Percentiles rank a stretch among this genome's conserved stretches.
These are phyloP conservation scores for Pseudotsuga menziesii DNA, from an alignment of 75 land plant genomes.

Conservation along the genomic window DNA sequence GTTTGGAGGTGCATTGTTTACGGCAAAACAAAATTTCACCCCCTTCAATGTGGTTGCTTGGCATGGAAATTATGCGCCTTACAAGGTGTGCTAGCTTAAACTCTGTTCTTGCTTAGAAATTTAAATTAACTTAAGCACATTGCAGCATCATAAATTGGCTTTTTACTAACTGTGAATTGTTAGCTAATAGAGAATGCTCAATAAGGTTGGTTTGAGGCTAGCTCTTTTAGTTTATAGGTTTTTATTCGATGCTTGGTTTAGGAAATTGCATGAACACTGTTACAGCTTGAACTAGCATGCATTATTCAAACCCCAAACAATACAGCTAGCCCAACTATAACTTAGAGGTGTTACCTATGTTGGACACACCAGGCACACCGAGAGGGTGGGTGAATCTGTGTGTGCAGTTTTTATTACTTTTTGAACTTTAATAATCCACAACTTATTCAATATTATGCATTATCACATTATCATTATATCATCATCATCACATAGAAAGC, in stretches of 20 bases:
- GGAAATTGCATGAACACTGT: not conserved
- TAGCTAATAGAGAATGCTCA: not conserved
- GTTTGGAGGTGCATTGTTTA: slow-evolving; percentile 87
- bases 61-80: slow-evolving; percentile 98
- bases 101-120: not conserved
- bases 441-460: too few relatives aligned
- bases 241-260: not conserved
- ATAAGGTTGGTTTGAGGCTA: not conserved
- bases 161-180: not conserved
- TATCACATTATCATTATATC: too few relatives aligned
- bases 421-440: too few relatives aligned
- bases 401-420: too few relatives aligned
- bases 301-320: not conserved
- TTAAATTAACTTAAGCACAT: not conserved
- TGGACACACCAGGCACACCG: too few relatives aligned
- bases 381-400: too few relatives aligned
- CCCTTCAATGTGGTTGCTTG: slow-evolving; percentile 99
- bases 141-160: not conserved
- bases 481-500: too few relatives aligned
- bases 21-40: slow-evolving; percentile 88
- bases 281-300: not conserved
- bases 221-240: not conserved
- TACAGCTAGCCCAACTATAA: not conserved
- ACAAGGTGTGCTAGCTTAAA: slow-evolving; percentile 58
- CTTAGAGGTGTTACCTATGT: not conserved